Evolutionary conservation across 2,329 filamentous ascomycete genomes (phyloP).

Genomic region (Zalaria sp.): DNA sequence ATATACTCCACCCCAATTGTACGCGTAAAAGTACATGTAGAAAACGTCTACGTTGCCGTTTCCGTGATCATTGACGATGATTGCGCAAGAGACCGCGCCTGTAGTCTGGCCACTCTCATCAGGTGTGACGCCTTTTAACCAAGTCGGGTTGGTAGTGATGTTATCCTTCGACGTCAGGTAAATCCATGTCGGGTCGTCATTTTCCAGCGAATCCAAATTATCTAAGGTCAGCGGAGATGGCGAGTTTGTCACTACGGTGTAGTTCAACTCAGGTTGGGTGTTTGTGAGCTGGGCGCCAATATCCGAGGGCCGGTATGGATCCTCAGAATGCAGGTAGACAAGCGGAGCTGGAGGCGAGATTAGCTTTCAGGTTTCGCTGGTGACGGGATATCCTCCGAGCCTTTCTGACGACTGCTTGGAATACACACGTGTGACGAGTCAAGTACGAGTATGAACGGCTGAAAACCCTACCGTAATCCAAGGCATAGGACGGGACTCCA

Average conservation of each 20-base stretch:
- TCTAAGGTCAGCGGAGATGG: conserved; percentile 25
- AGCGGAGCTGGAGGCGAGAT: conserved; percentile 21
- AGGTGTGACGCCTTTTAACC: conserved; percentile 39
- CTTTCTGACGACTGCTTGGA: not conserved
- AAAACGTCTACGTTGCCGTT: conserved; percentile 42
- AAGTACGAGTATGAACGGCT: conserved; percentile 2
- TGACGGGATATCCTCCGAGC: no score
- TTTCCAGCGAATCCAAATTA: conserved; percentile 29
- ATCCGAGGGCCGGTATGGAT: conserved; percentile 30
- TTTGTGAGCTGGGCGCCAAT: conserved; percentile 26
- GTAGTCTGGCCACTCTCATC: conserved; percentile 36
- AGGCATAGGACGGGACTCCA: conserved; percentile 21
- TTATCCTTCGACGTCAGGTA: conserved; percentile 32
- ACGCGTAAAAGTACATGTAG: conserved; percentile 43
- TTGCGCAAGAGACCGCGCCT: conserved; percentile 33
- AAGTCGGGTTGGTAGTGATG: conserved; percentile 19
- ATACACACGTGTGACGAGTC: not conserved
- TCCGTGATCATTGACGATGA: conserved; percentile 46
- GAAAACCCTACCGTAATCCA: conserved; percentile 20
- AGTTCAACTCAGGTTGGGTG: conserved; percentile 21
- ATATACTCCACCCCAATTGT: conserved; percentile 36
- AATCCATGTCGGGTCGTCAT: conserved; percentile 17
- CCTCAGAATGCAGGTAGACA: conserved; percentile 28
- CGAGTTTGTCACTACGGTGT: conserved; percentile 13
- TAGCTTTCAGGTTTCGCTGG: not conserved